Evolutionary conservation across 805 yeast species (phyloP), one percentile per base, ranked within the genome.

Genomic region (Lipomyces sp.): DNA sequence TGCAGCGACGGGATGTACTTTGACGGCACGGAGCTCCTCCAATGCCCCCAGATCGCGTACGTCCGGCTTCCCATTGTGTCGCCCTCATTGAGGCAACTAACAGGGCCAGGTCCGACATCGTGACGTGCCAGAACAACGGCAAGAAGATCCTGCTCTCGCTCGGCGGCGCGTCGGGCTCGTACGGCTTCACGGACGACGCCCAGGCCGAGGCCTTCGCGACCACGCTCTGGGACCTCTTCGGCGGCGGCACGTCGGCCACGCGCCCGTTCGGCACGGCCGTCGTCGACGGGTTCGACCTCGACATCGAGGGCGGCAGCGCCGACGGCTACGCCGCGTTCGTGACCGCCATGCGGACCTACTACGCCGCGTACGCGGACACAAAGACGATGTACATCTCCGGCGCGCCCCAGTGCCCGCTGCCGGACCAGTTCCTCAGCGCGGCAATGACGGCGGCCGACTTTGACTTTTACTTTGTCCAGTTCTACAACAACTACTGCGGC

Each of bases 401-500:
- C 58, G 91, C 96, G 56, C 96, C 96, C 19, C 96, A 88, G 71
- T 90, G 96, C 72, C 83, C 81, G 23, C 84, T 82, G 66, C 95
- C 96, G 18, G 96, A 89, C 70, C 82, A 79, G 42, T 76, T 68
- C 39, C 65, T 83, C 39, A 84, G 86, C 78, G 70, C 80, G 57
- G 78, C 78, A 45, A 79, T 85, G 62, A 83, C 82, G 55, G 79
- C 74, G 51, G 81, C 86, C 10, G 73, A 78, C 34, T 73, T 89
- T 59, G 96, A 89, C 69, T 87, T 81, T 67, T 84, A 87, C 3
- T 87, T 86, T 65, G 76, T 90, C 58, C 62, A 60, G 49, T 89
- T 89, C 71, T 89, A 88, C 76, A 89, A 89, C 78, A 89, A 89
- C 70, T 75, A 82, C 64, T 86, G 95, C 68, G 69, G 77, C 41